Evolutionary conservation across 2,329 filamentous ascomycete genomes (phyloP).

Genomic region (Colletotrichum brevisporum): DNA sequence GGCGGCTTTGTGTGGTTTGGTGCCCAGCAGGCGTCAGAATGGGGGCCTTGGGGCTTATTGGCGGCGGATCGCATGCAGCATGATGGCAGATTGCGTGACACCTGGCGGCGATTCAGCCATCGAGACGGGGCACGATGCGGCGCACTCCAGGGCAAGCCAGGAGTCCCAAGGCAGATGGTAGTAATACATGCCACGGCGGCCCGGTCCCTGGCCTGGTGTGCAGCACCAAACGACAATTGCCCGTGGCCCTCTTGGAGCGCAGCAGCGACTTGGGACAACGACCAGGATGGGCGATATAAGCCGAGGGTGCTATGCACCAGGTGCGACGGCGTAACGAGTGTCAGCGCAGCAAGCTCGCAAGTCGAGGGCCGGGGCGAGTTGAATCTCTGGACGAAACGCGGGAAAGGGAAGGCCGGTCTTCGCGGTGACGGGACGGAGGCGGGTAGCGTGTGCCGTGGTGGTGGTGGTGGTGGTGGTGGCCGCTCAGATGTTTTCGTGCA

Average conservation of each 20-base stretch:
- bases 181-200: slow-evolving; percentile 17
- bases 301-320: slow-evolving; percentile 18
- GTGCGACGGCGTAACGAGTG: background rate
- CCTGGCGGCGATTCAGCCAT: slow-evolving; percentile 29
- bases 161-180: too few relatives aligned
- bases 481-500: slow-evolving; percentile 30
- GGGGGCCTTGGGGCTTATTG: slow-evolving; percentile 11
- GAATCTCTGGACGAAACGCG: slow-evolving; percentile 38
- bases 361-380: background rate
- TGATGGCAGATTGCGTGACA: slow-evolving; percentile 35
- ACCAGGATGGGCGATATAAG: slow-evolving; percentile 17
- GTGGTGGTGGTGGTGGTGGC: slow-evolving; percentile 3
- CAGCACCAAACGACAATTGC: background rate
- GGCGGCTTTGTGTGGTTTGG: slow-evolving; percentile 14
- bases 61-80: slow-evolving; percentile 34
- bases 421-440: background rate
- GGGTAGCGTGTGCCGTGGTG: slow-evolving; percentile 3
- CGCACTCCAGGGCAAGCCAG: too few relatives aligned
- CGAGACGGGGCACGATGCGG: background rate
- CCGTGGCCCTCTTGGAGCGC: too few relatives aligned
- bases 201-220: slow-evolving; percentile 25
- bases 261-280: slow-evolving; percentile 1
- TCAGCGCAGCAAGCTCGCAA: background rate
- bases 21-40: slow-evolving; percentile 2
- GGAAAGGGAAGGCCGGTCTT: slow-evolving; percentile 30